Base-by-base conservation (phyloP, 768 basidiomycete species). In the Trametes elegans region DNA sequence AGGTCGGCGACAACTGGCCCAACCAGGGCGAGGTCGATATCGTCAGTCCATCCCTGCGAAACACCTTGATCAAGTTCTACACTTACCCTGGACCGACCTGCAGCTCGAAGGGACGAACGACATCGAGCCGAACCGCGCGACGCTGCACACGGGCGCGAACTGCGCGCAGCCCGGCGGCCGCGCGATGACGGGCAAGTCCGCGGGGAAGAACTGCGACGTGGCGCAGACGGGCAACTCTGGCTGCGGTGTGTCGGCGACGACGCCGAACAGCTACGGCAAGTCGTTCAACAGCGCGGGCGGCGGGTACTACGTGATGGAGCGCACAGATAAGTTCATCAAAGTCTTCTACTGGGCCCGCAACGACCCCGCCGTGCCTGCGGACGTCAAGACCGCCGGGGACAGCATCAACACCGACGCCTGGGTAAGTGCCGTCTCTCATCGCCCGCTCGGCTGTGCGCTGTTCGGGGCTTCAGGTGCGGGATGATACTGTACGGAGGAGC, bases 301-400 rank as follows among this genome's bases (percentile, higher is more conserved):
- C 19, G 85, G 85, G 57, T 85, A 79, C 81, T 85, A 66, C 34
- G 86, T 84, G 0, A 72, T 86, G 63, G 83, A 87, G 64, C 76
- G 85, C 31, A 84, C 84, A 0, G 57, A 67, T 19, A 62, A 64
- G 3, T 80, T 76, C 64, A 81, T 89, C 64, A 85, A 83, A 57
- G 73, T 88, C 43, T 90, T 82, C 80, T 89, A 87, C 71, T 90
- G 85, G 84, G 73, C 83, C 1, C 75, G 84, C 40, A 70, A 68
- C 43, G 74, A 68, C 42, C 68, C 63, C 13, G 62, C 62, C 31
- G 71, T 81, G 21, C 84, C 83, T 1, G 59, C 66, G 8, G 83
- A 80, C 58, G 74, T 84, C 18, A 39, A 26, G 13, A 67, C 56
- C 26, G 81, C 79, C 3, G 71, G 68, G 0, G 63, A 63, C 14